Percentiles rank a stretch among this genome's conserved stretches.
Evolutionary conservation across 2,329 filamentous ascomycete genomes (phyloP).

Genomic region (Colletotrichum tanaceti): DNA sequence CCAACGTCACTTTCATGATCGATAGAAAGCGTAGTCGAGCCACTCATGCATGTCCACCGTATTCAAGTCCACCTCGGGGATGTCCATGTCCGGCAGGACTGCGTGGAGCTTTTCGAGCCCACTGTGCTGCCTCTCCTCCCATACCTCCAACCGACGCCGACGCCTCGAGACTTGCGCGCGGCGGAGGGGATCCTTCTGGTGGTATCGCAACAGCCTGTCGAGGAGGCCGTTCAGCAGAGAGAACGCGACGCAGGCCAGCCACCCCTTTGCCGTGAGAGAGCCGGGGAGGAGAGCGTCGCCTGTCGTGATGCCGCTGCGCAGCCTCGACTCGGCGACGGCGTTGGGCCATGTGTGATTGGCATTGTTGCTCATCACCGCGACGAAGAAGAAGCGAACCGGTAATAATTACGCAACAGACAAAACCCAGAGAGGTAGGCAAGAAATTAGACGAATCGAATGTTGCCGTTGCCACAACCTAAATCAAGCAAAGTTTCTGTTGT

Average conservation of each 20-base stretch:
- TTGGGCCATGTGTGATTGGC: conserved; percentile 19
- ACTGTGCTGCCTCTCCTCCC: conserved; percentile 31
- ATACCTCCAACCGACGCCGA: conserved; percentile 23
- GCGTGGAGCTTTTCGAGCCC: conserved; percentile 35
- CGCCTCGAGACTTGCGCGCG: conserved; percentile 9
- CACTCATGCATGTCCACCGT: conserved; percentile 37
- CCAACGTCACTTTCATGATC: not conserved
- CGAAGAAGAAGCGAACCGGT: too few relatives aligned
- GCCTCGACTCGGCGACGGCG: conserved; percentile 16
- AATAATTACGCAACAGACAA: too few relatives aligned
- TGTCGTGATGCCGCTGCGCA: not conserved
- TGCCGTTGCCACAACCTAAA: fast-evolving
- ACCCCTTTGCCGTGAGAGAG: conserved; percentile 18
- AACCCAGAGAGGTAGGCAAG: too few relatives aligned
- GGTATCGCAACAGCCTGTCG: conserved; percentile 13
- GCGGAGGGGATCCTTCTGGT: conserved; percentile 5
- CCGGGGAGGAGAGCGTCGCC: conserved; percentile 6
- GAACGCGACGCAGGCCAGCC: conserved; percentile 21
- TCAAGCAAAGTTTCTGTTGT: too few relatives aligned
- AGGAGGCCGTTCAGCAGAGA: conserved; percentile 30
- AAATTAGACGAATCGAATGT: too few relatives aligned
- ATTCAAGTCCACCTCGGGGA: conserved; percentile 31
- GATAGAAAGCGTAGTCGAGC: conserved; percentile 33
- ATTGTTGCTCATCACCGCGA: not conserved
- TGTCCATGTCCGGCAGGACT: conserved; percentile 23